Evolutionary conservation across 257 asterid genomes (phyloP), one percentile per base, ranked within the genome.

Genomic region (Lithospermum erythrorhizon): DNA sequence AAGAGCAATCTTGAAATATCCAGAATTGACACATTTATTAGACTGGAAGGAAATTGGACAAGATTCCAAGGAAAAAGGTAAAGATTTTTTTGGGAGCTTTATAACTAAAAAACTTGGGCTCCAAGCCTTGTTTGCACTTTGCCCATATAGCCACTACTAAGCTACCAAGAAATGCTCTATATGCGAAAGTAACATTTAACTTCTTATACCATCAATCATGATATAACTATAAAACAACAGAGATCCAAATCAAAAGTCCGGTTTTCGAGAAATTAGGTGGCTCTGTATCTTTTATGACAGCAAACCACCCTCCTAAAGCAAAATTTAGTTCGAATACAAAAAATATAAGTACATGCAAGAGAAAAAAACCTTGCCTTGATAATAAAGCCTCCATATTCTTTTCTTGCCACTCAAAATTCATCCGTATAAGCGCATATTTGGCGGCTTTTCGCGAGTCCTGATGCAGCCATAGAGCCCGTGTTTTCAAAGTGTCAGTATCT

Each of bases 371-470:
- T 60, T 72, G 86, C 98, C 99, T 93, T 24, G 87, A 85, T 55
- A 93, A 61, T 58, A 93, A 81, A 22, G 95, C 79, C 6, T 73
- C 68, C 89, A 89, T 77, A 77, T 93, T 86, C 64, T 83, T 79
- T 75, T 93, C 99, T 80, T 86, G 99, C 99, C 97, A 89, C 82
- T 83, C 87, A 47, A 89, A 93, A 93, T n/a, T 76, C 77, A 48
- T 97, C 76, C 94, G 77, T 32, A 89, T 83, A 58, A 93, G 96
- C 67, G 97, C 99, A 70, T 93, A 93, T 66, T 93, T 89, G 52
- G 89, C 77, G 47, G 89, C 99, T 75, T 93, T 97, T 21, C n/a
- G 97, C 94, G 65, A 93, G 94, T 61, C 99, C 99, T 6, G 99
- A 93, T 70, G 90, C 99, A 73, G 89, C 70, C 76, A 89, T 97